A percentile compares a stretch with the other conserved stretches of the same genome.
Evolutionary conservation across 2,329 filamentous ascomycete species (phyloP).

Genomic region (Hymenoscyphus fraxineus): DNA sequence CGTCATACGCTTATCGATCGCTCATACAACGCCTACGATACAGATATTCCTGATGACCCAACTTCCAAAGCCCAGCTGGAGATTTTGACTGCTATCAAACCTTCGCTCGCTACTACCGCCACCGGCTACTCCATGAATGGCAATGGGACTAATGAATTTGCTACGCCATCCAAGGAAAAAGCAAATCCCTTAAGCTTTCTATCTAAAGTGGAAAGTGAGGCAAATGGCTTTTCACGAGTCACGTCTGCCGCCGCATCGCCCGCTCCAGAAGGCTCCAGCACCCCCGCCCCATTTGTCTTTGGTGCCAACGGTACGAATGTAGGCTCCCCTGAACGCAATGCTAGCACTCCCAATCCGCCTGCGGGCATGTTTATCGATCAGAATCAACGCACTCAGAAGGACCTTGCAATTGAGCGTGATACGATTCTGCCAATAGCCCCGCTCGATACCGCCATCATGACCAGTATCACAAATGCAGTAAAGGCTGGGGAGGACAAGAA

Average conservation of each 20-base stretch:
- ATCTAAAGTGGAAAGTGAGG: slow-evolving; percentile 55
- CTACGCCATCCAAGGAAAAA: slow-evolving; percentile 60
- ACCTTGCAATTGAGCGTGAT: slow-evolving; percentile 68
- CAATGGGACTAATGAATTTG: slow-evolving; percentile 43
- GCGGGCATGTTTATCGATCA: slow-evolving; percentile 37
- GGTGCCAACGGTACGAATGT: slow-evolving; percentile 37
- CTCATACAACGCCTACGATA: slow-evolving; percentile 92
- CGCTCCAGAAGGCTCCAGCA: slow-evolving; percentile 70
- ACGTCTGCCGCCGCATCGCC: slow-evolving; percentile 81
- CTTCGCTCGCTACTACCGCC: slow-evolving; percentile 47
- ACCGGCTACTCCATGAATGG: slow-evolving; percentile 36
- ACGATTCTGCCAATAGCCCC: slow-evolving; percentile 76
- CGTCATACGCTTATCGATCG: slow-evolving; percentile 78
- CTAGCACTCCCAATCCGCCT: slow-evolving; percentile 42
- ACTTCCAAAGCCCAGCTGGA: slow-evolving; percentile 77
- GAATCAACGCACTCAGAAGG: slow-evolving; percentile 38
- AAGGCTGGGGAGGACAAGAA: slow-evolving; percentile 85
- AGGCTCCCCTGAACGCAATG: slow-evolving; percentile 41
- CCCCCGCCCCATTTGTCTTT: slow-evolving; percentile 59
- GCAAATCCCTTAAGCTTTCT: slow-evolving; percentile 67
- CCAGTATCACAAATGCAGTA: slow-evolving; percentile 81
- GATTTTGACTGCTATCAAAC: slow-evolving; percentile 57
- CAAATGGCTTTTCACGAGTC: slow-evolving; percentile 73
- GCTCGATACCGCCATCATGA: slow-evolving; percentile 85
- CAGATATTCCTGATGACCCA: slow-evolving; percentile 82